phyloP scores from a whole-genome alignment of 345 rosid genomes.

The Salix purpurea region DNA sequence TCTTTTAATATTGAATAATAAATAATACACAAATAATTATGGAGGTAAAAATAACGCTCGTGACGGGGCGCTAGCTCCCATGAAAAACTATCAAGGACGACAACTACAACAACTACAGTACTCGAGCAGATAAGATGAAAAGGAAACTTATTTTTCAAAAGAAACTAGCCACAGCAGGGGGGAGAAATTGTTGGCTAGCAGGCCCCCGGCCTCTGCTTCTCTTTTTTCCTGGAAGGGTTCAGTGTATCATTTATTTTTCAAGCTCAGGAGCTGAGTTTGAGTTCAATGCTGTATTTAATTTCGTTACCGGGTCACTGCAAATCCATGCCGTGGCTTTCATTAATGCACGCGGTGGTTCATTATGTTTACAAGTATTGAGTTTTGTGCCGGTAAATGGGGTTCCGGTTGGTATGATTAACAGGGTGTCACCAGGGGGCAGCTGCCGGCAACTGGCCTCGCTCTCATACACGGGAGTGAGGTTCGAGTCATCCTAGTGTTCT shows the following conservation, averaged over 20 bases:
- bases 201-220: background rate
- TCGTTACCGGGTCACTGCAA: background rate
- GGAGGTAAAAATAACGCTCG: constrained; percentile 24
- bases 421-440: no score
- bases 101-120: constrained; percentile 11
- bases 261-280: background rate
- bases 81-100: constrained; percentile 22
- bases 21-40: background rate
- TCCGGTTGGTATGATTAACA: no score
- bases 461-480: no score
- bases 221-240: background rate
- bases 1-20: background rate
- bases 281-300: background rate
- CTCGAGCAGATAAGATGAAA: constrained; percentile 41
- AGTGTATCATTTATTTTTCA: background rate
- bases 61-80: constrained; percentile 53
- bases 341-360: background rate
- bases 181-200: background rate
- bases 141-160: background rate
- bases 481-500: no score
- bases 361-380: background rate
- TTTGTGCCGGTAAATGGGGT: background rate
- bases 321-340: background rate
- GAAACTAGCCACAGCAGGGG: background rate
- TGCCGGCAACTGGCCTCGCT: no score